Evolutionary conservation across 768 basidiomycete species (phyloP).

Genomic region (Lactarius akahatsu): DNA sequence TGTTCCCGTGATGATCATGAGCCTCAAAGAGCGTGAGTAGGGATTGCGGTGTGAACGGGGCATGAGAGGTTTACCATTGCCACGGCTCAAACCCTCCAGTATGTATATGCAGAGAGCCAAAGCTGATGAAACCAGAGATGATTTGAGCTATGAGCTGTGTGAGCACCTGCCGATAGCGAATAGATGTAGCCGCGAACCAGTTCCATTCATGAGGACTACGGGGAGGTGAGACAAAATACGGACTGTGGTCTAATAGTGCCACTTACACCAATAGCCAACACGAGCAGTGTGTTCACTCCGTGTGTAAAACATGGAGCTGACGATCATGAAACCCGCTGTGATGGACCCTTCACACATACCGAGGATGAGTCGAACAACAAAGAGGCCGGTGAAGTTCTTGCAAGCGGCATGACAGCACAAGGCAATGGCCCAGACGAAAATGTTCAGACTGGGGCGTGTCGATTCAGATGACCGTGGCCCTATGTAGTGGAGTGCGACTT

Average conservation of each 20-base stretch:
- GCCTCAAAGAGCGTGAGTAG: constrained; percentile 38
- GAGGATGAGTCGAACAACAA: constrained; percentile 61
- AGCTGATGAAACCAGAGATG: constrained; percentile 66
- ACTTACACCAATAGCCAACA: constrained; percentile 77
- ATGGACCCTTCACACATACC: constrained; percentile 72
- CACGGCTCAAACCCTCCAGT: constrained; percentile 60
- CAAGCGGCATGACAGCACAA: constrained; percentile 66
- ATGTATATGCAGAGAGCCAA: constrained; percentile 62
- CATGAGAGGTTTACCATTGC: constrained; percentile 54
- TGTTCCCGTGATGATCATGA: constrained; percentile 68
- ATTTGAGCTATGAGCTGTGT: constrained; percentile 53
- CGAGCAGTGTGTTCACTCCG: constrained; percentile 65
- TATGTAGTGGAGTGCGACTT: constrained; percentile 17
- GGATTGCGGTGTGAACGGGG: constrained; percentile 19
- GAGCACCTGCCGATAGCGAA: neutral
- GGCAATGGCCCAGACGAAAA: constrained; percentile 63
- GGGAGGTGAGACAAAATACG: constrained; percentile 1
- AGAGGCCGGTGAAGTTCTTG: constrained; percentile 63
- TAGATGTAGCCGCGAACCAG: constrained; percentile 41
- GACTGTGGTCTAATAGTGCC: neutral
- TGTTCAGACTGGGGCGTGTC: constrained; percentile 50
- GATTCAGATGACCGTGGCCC: neutral
- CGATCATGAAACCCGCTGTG: constrained; percentile 76
- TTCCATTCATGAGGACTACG: constrained; percentile 73
- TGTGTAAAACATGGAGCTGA: constrained; percentile 78